Evolutionary conservation across 768 basidiomycete genomes (phyloP).

Genomic region (Crucibulum laeve): DNA sequence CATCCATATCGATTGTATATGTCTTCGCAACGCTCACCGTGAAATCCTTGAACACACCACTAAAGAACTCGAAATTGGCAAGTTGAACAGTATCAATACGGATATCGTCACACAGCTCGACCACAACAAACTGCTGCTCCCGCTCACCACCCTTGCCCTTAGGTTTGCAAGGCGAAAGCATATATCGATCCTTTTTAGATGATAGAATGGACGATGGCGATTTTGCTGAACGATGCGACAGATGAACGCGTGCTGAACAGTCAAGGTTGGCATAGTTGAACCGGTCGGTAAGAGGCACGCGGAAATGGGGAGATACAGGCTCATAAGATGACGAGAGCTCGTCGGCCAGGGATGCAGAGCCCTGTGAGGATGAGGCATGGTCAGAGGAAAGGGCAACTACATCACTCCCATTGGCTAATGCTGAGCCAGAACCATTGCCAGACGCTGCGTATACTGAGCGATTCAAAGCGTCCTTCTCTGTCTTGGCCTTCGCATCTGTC

Average conservation of each 20-base stretch:
- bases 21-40: slow-evolving; percentile 84
- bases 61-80: slow-evolving; percentile 98
- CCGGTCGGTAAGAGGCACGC: slow-evolving; percentile 75
- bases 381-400: background rate
- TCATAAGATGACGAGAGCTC: slow-evolving; percentile 12
- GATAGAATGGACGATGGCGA: slow-evolving; percentile 81
- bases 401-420: no score
- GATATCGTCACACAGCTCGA: slow-evolving; percentile 97
- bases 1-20: slow-evolving; percentile 53
- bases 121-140: slow-evolving; percentile 72
- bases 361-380: background rate
- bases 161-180: slow-evolving; percentile 86
- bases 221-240: slow-evolving; percentile 75
- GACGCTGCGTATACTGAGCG: no score
- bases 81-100: slow-evolving; percentile 94
- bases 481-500: slow-evolving; percentile 20
- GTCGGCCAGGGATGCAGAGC: background rate
- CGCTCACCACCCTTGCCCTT: slow-evolving; percentile 29
- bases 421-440: no score
- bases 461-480: slow-evolving; percentile 18
- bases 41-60: slow-evolving; percentile 92
- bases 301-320: slow-evolving; percentile 54
- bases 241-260: slow-evolving; percentile 91
- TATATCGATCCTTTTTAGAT: slow-evolving; percentile 89
- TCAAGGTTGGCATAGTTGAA: slow-evolving; percentile 95